Base-by-base conservation (phyloP, 2,329 filamentous ascomycete species). In the Escovopsis sp. region DNA sequence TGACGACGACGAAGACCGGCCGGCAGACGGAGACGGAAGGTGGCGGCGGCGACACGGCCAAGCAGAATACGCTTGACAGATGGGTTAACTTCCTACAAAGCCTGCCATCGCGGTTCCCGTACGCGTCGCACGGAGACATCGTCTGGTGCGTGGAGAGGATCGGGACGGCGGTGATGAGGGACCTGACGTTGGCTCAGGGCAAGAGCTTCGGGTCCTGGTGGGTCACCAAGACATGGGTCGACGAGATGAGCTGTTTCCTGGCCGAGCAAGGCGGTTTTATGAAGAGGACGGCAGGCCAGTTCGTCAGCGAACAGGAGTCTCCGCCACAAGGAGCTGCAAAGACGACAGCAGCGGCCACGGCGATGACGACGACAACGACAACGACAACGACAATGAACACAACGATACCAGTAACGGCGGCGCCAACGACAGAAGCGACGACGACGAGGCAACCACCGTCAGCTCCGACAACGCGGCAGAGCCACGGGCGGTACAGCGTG, bases 201-300 rank as follows among this genome's bases (percentile, higher is more conserved):
- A 77, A 80, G 55, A 88, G 82, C 54, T 93, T 89, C 54, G 81
- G 84, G n/a, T 80, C 83, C 6, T 93, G 86, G 86, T 91, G 84
- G 84, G 84, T 95, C 44, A 87, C 87, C 4, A 94, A 95, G 58
- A 88, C 89, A 44, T 96, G 89, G 71, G 75, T 95, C 40, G 88
- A 95, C 54, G 89, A 96, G 63, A 93, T 94, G 84, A 77, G 87
- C 39, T 72, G 82, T 43, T 95, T 93, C 72, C 69, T 94, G 50
- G 86, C 85, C 1, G 86, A 93, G 53, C 80, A 88, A 52, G 89
- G 88, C 39, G 89, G 89, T 0, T 95, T 95, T 56, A 79, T 95
- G 66, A 70, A 71, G 49, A 71, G 71, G 44, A 73, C 65, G 48
- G 62, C 61, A 7, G 61, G 60, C 4, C 59, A 59, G 10, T 42